Evolutionary conservation across 169 alveolate species (phyloP).

Genomic region (Plasmodium adleri): DNA sequence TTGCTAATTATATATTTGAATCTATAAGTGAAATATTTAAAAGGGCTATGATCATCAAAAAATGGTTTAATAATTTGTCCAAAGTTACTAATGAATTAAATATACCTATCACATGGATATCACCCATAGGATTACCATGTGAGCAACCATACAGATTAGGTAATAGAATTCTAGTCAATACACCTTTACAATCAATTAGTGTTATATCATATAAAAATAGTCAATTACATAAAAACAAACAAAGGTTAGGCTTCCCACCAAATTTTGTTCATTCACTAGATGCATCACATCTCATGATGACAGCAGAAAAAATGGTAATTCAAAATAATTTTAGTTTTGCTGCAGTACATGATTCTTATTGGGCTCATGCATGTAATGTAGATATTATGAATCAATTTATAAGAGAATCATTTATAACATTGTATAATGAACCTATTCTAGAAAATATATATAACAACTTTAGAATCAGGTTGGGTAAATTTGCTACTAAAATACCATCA

Average conservation of each 20-base stretch:
- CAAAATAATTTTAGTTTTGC: conserved; percentile 90
- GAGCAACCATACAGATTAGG: conserved; percentile 94
- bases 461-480: conserved; percentile 81
- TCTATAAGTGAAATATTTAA: conserved; percentile 94
- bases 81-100: conserved; percentile 90
- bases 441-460: conserved; percentile 89
- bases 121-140: conserved; percentile 96
- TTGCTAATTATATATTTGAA: conserved; percentile 92
- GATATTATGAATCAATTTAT: conserved; percentile 90
- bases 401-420: conserved; percentile 92
- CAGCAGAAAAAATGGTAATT: conserved; percentile 91
- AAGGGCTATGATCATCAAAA: conserved; percentile 94
- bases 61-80: conserved; percentile 95
- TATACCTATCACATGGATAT: conserved; percentile 95
- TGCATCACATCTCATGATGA: conserved; percentile 96
- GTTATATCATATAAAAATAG: conserved; percentile 81
- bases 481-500: conserved; percentile 81
- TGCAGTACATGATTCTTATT: conserved; percentile 97
- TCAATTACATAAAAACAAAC: conserved; percentile 87
- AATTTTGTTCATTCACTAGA: conserved; percentile 96
- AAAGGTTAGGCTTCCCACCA: conserved; percentile 97
- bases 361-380: conserved; percentile 96
- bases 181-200: conserved; percentile 90
- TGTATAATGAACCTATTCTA: conserved; percentile 92
- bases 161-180: conserved; percentile 83